Base-by-base conservation (phyloP, 805 yeast genomes). In the Saccharomycopsis fermentans region DNA sequence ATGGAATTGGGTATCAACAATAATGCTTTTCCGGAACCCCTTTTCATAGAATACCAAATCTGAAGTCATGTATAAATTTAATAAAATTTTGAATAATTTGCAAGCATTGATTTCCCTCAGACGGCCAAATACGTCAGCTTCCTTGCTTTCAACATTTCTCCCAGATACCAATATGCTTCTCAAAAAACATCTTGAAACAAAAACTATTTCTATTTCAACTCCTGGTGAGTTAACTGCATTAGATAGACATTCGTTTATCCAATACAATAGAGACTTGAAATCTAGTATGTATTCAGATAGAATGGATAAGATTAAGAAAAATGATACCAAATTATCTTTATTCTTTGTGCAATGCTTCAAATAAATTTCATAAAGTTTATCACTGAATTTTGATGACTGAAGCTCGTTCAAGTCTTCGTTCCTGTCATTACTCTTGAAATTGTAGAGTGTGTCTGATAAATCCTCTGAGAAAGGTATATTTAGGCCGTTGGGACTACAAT, bases 201-300 rank as follows among this genome's bases (percentile, higher is more conserved):
- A 17, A 16, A 61, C 63, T 16, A 61, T 27, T 17, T 59, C 60
- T 21, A 56, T 61, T 17, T 52, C 12, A 14, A 59, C 37, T 26
- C 63, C 63, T 14, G 63, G 58, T n/a, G 62, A 59, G 35, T 61
- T 61, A n/a, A 61, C 37, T n/a, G 63, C 63, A 48, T 54, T 62
- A 21, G 62, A 54, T 19, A 61, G 35, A 17, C 56, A 54, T 40
- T 59, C 55, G 48, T 61, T 61, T 26, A 59, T 27, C 63, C 63
- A 61, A 32, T 21, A 55, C 24, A 61, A 16, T 26, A 61, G 24
- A 1, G 56, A 43, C 17, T 52, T 35, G 35, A 50, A 59, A 27
- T 54, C 50, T 1, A 61, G 11, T 3, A 61, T 56, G 19, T 39
- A 59, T 8, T 59, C 60, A 16, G 37, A 14, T 16, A 61, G 27